Base-by-base conservation (phyloP, 169 alveolate genomes). In the Eimeria falciformis region DNA sequence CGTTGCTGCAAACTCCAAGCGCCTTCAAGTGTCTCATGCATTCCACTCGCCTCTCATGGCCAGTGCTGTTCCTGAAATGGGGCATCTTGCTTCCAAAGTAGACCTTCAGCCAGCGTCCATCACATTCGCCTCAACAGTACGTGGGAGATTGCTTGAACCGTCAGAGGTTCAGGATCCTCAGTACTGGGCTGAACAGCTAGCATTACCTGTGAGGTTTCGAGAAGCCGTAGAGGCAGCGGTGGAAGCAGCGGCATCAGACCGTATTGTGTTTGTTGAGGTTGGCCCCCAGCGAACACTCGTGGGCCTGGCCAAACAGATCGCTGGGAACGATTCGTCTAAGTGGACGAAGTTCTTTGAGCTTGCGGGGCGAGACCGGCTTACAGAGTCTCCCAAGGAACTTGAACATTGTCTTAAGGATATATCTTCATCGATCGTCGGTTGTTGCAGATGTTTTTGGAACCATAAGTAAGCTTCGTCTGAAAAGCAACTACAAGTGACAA, bases 121-220 rank as follows among this genome's bases (percentile, higher is more conserved):
- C 53, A 1, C 82, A 12, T 23, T 92, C 45, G 68, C 83, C 4
- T 66, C 91, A 17, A 75, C 88, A 17, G 81, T 92, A 29, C 58
- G 78, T 29, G 93, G 93, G 6, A 11, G 79, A 14, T 3, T 18
- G 69, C 83, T 29, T 1, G 69, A 56, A 12, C 40, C 69, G 50
- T 47, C 71, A 27, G 69, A 53, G 55, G 37, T 71, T 25, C 73
- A 50, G 14, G 71, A 78, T n/a, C 86, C 87, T 0, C 75, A 50
- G 27, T 94, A 94, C 62, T 94, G 96, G 96, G 90, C 91, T 9
- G 92, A 79, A 45, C 96, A 94, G 33, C 65, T 94, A 40, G 58
- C 83, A 37, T n/a, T 29, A 33, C 92, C 96, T n/a, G 96, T 94
- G 43, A 85, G 94, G 45, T 94, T 91, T 79, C 73, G 91, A 6